Percentiles rank a stretch among this genome's conserved stretches.
Evolutionary conservation across 2,329 filamentous ascomycete genomes (phyloP).

Genomic region (Talaromyces sp.): DNA sequence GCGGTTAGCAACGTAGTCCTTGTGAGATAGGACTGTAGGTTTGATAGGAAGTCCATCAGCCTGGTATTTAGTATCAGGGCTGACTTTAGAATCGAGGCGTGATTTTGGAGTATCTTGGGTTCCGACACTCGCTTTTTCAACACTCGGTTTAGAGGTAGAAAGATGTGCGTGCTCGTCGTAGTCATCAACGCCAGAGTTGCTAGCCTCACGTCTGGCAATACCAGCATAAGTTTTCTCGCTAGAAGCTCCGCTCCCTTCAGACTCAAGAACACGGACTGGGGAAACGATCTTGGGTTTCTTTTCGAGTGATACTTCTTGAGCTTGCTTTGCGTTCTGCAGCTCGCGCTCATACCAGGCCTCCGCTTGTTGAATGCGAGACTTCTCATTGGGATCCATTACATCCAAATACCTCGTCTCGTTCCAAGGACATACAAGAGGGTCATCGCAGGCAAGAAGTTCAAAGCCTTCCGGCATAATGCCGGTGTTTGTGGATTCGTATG

Average conservation of each 20-base stretch:
- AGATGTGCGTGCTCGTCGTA: conserved; percentile 17
- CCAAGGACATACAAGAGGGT: conserved; percentile 49
- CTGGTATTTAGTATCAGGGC: conserved; percentile 11
- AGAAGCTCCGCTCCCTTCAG: background rate
- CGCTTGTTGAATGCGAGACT: conserved; percentile 27
- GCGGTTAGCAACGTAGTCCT: conserved; percentile 37
- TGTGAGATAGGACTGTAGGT: conserved; percentile 33
- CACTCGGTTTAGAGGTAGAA: conserved; percentile 6
- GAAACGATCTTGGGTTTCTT: conserved; percentile 8
- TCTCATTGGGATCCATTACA: conserved; percentile 37
- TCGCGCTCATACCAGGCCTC: conserved; percentile 26
- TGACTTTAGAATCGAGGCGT: conserved; percentile 14
- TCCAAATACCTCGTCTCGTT: conserved; percentile 52
- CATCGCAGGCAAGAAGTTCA: conserved; percentile 51
- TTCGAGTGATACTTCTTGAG: conserved; percentile 4
- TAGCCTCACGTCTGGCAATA: background rate
- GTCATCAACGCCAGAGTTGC: conserved; percentile 7
- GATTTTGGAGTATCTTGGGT: conserved; percentile 4
- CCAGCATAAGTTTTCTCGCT: background rate
- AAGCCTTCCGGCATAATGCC: conserved; percentile 63
- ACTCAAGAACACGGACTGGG: background rate
- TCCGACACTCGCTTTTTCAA: conserved; percentile 5
- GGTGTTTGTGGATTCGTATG: conserved; percentile 54
- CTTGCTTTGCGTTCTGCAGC: conserved; percentile 13
- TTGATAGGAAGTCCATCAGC: conserved; percentile 18